A percentile compares a stretch with the other conserved stretches of the same genome.
phyloP scores from a whole-genome alignment of 2,329 filamentous ascomycete genomes.

The Ophiobolus disseminans region DNA sequence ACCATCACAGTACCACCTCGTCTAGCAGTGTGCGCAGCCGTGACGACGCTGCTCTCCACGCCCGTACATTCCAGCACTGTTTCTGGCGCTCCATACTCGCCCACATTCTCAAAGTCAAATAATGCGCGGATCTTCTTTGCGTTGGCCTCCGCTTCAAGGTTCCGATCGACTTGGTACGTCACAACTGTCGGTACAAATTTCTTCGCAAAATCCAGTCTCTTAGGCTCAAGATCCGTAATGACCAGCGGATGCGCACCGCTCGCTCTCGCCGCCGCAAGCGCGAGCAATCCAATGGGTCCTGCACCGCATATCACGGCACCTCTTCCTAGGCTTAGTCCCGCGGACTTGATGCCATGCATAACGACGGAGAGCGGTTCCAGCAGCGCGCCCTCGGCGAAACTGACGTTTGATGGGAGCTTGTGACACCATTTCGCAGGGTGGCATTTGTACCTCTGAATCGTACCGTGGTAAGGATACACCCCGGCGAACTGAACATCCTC shows the following conservation, averaged over 20 bases:
- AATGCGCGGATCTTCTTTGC: slow-evolving; percentile 61
- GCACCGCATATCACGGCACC: slow-evolving; percentile 64
- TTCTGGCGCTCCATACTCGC: slow-evolving; percentile 65
- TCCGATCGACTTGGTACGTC: slow-evolving; percentile 62
- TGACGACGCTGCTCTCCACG: slow-evolving; percentile 68
- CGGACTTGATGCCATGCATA: slow-evolving; percentile 65
- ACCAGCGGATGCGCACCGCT: slow-evolving; percentile 70
- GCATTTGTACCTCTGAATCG: slow-evolving; percentile 67
- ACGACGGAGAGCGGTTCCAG: slow-evolving; percentile 71
- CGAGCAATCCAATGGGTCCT: slow-evolving; percentile 69
- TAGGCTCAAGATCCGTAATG: slow-evolving; percentile 67
- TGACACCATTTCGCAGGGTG: slow-evolving; percentile 65
- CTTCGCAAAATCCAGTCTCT: slow-evolving; percentile 64
- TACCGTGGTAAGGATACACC: slow-evolving; percentile 67
- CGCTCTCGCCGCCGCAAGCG: slow-evolving; percentile 66
- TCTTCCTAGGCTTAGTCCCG: slow-evolving; percentile 62
- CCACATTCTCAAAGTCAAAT: slow-evolving; percentile 53
- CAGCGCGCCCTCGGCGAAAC: slow-evolving; percentile 66
- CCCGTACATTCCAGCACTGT: slow-evolving; percentile 71
- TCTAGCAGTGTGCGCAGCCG: slow-evolving; percentile 63
- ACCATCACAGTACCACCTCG: slow-evolving; percentile 68
- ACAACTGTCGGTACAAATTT: slow-evolving; percentile 62
- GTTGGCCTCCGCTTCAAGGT: slow-evolving; percentile 57
- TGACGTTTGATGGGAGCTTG: slow-evolving; percentile 62
- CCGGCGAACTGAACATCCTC: slow-evolving; percentile 67